Percentiles rank a stretch among this genome's conserved stretches.
These are phyloP conservation scores for Cyclocybe cylindracea DNA, from an alignment of 768 basidiomycete species.

Conservation along the genomic window DNA sequence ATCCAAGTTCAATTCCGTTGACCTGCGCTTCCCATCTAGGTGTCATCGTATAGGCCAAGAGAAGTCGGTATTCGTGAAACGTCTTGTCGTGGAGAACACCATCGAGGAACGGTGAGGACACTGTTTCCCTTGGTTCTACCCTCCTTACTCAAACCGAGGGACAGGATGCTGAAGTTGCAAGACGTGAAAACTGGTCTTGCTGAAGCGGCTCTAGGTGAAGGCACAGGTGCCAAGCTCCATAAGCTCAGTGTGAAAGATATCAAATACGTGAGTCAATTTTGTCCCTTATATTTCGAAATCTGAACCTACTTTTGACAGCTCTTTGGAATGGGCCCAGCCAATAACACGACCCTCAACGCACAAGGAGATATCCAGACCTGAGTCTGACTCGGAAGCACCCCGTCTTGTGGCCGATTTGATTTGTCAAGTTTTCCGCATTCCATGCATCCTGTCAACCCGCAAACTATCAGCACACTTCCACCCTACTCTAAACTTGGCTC, in stretches of 20 bases:
- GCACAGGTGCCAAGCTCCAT: slow-evolving; percentile 57
- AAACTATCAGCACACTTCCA: no score
- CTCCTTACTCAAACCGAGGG: neutral
- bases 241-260: slow-evolving; percentile 72
- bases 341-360: neutral
- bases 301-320: slow-evolving; percentile 4
- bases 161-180: slow-evolving; percentile 69
- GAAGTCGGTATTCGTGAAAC: slow-evolving; percentile 67
- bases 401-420: no score
- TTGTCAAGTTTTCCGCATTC: no score
- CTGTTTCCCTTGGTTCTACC: neutral
- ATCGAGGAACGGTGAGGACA: slow-evolving; percentile 73
- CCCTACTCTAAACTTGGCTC: no score
- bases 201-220: slow-evolving; percentile 73
- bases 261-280: slow-evolving; percentile 45
- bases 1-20: neutral
- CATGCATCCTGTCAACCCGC: no score
- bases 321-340: slow-evolving; percentile 11
- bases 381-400: no score
- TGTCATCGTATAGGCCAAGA: slow-evolving; percentile 73
- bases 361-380: neutral
- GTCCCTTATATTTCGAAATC: neutral
- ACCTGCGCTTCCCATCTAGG: slow-evolving; percentile 28
- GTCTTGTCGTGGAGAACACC: slow-evolving; percentile 64
- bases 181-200: slow-evolving; percentile 66